A percentile compares a stretch with the other conserved stretches of the same genome.
These are phyloP conservation scores for Ceratobasidium sp. DNA, from an alignment of 1,284 basidiomycete species.

Conservation along the genomic window DNA sequence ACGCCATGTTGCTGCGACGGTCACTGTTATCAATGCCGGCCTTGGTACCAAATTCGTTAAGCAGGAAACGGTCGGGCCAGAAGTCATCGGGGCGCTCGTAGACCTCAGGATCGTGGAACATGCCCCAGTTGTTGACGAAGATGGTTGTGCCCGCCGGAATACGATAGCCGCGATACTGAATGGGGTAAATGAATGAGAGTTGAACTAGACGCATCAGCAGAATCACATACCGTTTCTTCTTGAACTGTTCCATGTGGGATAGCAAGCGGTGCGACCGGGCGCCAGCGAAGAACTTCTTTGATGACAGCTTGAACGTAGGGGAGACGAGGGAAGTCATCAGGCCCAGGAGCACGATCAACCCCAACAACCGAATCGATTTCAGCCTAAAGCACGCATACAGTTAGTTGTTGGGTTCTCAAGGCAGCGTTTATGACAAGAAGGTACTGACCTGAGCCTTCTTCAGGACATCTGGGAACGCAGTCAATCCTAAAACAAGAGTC, in stretches of 20 bases:
- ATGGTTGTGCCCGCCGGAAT: conserved; percentile 44
- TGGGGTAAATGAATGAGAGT: not conserved
- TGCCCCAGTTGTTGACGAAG: conserved; percentile 46
- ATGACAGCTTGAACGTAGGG: conserved; percentile 56
- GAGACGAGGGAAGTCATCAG: conserved; percentile 52
- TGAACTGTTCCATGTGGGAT: conserved; percentile 40
- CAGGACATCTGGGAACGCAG: conserved; percentile 54
- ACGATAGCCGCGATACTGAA: conserved; percentile 28
- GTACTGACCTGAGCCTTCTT: conserved; percentile 50
- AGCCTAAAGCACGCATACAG: conserved; percentile 19
- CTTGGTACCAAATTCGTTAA: conserved; percentile 45
- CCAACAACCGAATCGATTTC: conserved; percentile 57
- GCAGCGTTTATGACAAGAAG: not conserved
- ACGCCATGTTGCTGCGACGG: conserved; percentile 39
- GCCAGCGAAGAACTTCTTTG: conserved; percentile 53
- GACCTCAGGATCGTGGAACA: conserved; percentile 46
- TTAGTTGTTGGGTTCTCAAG: too few species aligned
- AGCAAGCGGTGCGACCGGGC: conserved; percentile 43
- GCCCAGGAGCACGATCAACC: conserved; percentile 53
- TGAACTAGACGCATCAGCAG: not conserved
- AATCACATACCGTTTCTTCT: conserved; percentile 23
- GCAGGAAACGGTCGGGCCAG: conserved; percentile 45
- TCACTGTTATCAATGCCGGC: conserved; percentile 41
- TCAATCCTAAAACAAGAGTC: conserved; percentile 51
- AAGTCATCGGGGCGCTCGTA: conserved; percentile 44